These are phyloP conservation scores for Salix arbutifolia DNA, from an alignment of 345 rosid species.

Conservation along the genomic window DNA sequence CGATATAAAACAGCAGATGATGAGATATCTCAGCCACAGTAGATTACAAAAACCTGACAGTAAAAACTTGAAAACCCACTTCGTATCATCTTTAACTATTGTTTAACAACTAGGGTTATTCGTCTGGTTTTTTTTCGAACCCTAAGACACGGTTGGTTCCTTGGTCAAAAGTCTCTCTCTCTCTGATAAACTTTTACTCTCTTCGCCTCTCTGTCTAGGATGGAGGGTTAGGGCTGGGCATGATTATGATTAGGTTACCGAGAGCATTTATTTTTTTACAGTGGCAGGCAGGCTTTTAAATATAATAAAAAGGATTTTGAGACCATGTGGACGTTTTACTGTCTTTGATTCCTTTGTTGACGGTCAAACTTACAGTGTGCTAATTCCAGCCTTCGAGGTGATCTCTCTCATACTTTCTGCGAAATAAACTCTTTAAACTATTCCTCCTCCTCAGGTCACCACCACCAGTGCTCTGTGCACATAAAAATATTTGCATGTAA, in stretches of 20 bases:
- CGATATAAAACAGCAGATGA: background rate
- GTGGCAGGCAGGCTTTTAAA: constrained; percentile 27
- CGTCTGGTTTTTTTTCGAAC: constrained; percentile 2
- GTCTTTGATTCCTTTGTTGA: constrained; percentile 45
- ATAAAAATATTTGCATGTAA: background rate
- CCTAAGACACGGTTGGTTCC: constrained; percentile 6
- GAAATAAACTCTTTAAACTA: constrained; percentile 5
- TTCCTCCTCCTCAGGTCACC: background rate
- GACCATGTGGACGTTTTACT: constrained; percentile 44
- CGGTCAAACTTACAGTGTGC: constrained; percentile 41
- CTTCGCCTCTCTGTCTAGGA: constrained; percentile 12
- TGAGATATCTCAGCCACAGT: background rate
- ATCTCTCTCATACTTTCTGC: constrained; percentile 15
- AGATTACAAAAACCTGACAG: background rate
- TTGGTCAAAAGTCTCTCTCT: constrained; percentile 29
- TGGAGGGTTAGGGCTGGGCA: constrained; percentile 16
- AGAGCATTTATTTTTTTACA: constrained; percentile 37
- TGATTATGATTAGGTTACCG: constrained; percentile 43
- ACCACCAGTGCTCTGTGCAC: background rate
- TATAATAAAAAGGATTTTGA: constrained; percentile 12
- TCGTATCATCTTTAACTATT: too few relatives aligned
- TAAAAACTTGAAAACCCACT: background rate
- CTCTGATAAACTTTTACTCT: background rate
- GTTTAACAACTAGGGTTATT: background rate
- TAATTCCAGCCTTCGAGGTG: constrained; percentile 36